Conservation (phyloP, 2,329 filamentous ascomycete genomes). For the Microcyclospora tardicrescens region DNA sequence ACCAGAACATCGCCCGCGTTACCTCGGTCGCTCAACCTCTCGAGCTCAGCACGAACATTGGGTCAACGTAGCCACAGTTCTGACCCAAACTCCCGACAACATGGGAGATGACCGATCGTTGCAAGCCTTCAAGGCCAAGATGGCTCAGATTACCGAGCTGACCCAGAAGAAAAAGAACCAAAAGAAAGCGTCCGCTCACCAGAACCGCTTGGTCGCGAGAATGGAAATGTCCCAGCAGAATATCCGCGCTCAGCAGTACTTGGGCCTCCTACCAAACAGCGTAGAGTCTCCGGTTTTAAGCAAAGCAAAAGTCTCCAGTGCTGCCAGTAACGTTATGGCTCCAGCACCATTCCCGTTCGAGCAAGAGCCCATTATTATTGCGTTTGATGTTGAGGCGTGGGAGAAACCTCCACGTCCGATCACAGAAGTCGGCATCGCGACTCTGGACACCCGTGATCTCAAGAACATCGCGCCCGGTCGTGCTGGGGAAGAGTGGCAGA, state of each 20-base stretch:
- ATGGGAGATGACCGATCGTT: constrained; percentile 24
- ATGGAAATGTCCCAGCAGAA: constrained; percentile 43
- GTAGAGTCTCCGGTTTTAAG: constrained; percentile 9
- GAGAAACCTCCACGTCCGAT: constrained; percentile 54
- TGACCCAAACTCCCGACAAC: not conserved
- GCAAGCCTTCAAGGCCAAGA: constrained; percentile 40
- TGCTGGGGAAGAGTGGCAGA: constrained; percentile 53
- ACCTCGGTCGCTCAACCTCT: constrained; percentile 46
- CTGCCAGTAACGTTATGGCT: constrained; percentile 32
- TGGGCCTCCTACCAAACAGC: constrained; percentile 47
- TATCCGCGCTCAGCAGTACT: constrained; percentile 53
- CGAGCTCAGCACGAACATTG: constrained; percentile 29
- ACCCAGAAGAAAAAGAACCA: constrained; percentile 38
- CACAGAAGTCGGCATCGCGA: constrained; percentile 77
- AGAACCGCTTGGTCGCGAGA: constrained; percentile 38
- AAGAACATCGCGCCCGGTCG: constrained; percentile 44
- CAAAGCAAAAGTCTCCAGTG: constrained; percentile 9
- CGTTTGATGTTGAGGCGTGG: constrained; percentile 71
- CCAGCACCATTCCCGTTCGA: constrained; percentile 38
- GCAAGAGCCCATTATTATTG: constrained; percentile 54
- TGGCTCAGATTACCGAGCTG: constrained; percentile 39
- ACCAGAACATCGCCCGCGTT: constrained; percentile 52
- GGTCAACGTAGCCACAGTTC: constrained; percentile 7
- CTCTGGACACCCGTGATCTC: constrained; percentile 58
- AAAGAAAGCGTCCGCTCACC: constrained; percentile 26